Conservation (phyloP, 2,329 filamentous ascomycete species). For the Fonsecaea monophora region DNA sequence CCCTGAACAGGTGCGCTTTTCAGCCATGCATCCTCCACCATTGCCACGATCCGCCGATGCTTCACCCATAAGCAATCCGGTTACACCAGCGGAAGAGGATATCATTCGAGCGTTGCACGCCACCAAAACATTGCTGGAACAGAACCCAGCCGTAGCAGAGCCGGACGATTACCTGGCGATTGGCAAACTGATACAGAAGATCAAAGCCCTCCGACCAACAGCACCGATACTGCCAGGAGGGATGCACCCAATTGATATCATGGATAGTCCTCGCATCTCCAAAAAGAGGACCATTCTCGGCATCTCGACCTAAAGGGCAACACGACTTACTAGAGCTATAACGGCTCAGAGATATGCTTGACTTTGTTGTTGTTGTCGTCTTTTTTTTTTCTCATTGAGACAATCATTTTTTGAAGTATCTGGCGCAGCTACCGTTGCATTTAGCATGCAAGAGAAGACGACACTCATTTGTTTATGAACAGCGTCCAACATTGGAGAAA, state of each 20-base stretch:
- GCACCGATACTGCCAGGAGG: conserved; percentile 50
- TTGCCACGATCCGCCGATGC: conserved; percentile 49
- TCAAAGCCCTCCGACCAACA: conserved; percentile 69
- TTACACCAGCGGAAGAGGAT: conserved; percentile 76
- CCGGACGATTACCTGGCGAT: conserved; percentile 79
- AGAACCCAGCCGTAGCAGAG: conserved; percentile 74
- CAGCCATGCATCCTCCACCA: conserved; percentile 50
- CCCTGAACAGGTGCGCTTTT: conserved; percentile 49
- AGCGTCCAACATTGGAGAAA: conserved; percentile 27
- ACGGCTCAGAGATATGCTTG: neutral
- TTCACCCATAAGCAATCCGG: conserved; percentile 64
- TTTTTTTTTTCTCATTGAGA: conserved; percentile 18
- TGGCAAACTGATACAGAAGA: conserved; percentile 82
- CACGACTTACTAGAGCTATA: neutral
- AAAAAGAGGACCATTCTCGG: conserved; percentile 57
- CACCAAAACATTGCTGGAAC: conserved; percentile 80
- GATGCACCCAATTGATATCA: conserved; percentile 52
- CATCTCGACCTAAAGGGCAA: conserved; percentile 40
- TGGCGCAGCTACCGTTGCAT: conserved; percentile 11
- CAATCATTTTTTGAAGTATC: conserved; percentile 22
- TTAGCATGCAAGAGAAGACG: conserved; percentile 4
- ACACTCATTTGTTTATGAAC: conserved; percentile 31
- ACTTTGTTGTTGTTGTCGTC: too few species aligned
- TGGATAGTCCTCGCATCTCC: conserved; percentile 49
- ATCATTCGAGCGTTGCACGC: conserved; percentile 81